Conservation (phyloP, 148 eudicot species). For the Euryodendron excelsum region DNA sequence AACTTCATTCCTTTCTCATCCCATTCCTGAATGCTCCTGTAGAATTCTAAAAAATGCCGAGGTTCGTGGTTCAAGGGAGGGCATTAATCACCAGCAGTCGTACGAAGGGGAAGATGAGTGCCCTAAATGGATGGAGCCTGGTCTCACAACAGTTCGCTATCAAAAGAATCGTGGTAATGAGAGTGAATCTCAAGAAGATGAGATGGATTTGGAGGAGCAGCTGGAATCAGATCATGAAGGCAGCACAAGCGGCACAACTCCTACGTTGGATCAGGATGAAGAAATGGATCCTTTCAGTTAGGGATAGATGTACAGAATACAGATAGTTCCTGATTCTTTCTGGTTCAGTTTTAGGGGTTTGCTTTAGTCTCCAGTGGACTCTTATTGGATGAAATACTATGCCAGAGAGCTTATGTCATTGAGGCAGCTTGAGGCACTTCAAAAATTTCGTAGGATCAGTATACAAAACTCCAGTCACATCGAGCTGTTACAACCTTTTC, state of each 20-base stretch:
- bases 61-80: slow-evolving; percentile 17
- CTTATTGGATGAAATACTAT: not conserved
- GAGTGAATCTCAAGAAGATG: slow-evolving; percentile 60
- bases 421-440: not conserved
- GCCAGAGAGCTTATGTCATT: not conserved
- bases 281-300: slow-evolving; percentile 92
- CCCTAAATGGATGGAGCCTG: slow-evolving; percentile 63
- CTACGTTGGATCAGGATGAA: slow-evolving; percentile 64
- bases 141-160: slow-evolving; percentile 21
- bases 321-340: slow-evolving; percentile 10
- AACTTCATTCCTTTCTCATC: slow-evolving; percentile 66
- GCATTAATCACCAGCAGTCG: slow-evolving; percentile 4
- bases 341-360: not conserved
- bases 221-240: slow-evolving; percentile 48
- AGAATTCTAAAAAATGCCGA: slow-evolving; percentile 44
- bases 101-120: slow-evolving; percentile 49
- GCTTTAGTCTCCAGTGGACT: not conserved
- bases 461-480: not conserved
- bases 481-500: not conserved
- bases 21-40: slow-evolving; percentile 89
- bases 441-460: slow-evolving; percentile 1
- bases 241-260: slow-evolving; percentile 24
- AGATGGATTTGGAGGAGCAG: slow-evolving; percentile 42
- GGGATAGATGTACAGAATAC: slow-evolving; percentile 20
- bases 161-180: slow-evolving; percentile 36